Evolutionary conservation across 1,139 yeast genomes (phyloP).

Genomic region (Kodamaea arcana): DNA sequence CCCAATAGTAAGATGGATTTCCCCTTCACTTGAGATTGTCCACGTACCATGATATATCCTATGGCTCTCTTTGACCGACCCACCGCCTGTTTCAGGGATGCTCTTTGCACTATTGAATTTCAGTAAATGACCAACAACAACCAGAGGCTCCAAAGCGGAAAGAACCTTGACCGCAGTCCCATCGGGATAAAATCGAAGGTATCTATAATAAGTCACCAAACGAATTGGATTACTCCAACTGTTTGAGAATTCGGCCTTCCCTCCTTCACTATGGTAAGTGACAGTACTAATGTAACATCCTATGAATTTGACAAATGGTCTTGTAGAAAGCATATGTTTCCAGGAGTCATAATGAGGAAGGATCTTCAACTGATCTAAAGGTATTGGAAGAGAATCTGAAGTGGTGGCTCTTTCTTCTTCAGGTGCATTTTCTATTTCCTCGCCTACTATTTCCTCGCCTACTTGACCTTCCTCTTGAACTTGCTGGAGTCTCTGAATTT

Average conservation of each 20-base stretch:
- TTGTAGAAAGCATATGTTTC: conserved; percentile 43
- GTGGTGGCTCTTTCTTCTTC: not conserved
- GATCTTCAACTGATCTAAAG: conserved; percentile 38
- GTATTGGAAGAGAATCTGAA: conserved; percentile 28
- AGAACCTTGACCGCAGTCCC: conserved; percentile 69
- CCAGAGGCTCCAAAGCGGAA: conserved; percentile 61
- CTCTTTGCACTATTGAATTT: conserved; percentile 18
- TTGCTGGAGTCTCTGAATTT: too few species aligned
- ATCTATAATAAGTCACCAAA: conserved; percentile 84
- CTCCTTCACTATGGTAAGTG: conserved; percentile 79
- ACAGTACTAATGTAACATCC: conserved; percentile 88
- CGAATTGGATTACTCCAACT: conserved; percentile 77
- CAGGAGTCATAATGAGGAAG: conserved; percentile 50
- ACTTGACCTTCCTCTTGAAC: not conserved
- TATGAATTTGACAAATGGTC: conserved; percentile 71
- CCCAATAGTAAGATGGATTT: conserved; percentile 51
- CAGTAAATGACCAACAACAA: conserved; percentile 54
- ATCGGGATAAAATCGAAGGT: conserved; percentile 72
- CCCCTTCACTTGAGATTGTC: conserved; percentile 42
- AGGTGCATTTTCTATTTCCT: not conserved
- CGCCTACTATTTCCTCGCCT: not conserved
- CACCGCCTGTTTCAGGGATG: conserved; percentile 2
- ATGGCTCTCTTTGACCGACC: conserved; percentile 25
- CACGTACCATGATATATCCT: conserved; percentile 51
- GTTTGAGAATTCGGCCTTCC: conserved; percentile 56